Evolutionary conservation across 1,284 basidiomycete species (phyloP).

Genomic region (Ceratobasidium sp.): DNA sequence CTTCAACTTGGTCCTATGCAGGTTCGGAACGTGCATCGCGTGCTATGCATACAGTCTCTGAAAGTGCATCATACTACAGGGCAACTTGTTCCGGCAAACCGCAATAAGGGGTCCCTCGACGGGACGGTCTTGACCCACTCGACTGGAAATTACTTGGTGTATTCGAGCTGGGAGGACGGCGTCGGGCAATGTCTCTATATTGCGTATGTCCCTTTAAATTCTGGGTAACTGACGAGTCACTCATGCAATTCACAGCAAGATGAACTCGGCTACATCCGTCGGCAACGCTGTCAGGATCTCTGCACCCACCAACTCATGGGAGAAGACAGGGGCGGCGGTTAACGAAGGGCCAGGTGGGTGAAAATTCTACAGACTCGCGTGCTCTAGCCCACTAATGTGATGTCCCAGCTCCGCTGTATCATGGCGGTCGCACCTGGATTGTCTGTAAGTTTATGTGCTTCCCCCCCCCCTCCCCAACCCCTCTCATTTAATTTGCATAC

Average conservation of each 20-base stretch:
- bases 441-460: conserved; percentile 18
- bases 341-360: conserved; percentile 38
- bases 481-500: background rate
- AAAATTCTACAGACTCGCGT: background rate
- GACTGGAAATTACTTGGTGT: conserved; percentile 36
- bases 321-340: conserved; percentile 1
- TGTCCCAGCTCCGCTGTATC: background rate
- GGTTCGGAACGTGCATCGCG: background rate
- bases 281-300: conserved; percentile 12
- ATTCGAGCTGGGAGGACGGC: conserved; percentile 19
- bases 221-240: too few relatives aligned
- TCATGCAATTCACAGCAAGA: background rate
- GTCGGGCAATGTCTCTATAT: conserved; percentile 40
- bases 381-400: background rate
- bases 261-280: conserved; percentile 17
- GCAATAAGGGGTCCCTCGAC: conserved; percentile 14
- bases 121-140: conserved; percentile 17
- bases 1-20: conserved; percentile 25
- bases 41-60: background rate
- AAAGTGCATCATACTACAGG: background rate
- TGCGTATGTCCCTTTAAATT: conserved; percentile 3
- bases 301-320: conserved; percentile 32
- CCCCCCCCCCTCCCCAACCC: too few relatives aligned
- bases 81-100: background rate
- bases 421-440: conserved; percentile 11